phyloP scores from a whole-genome alignment of 73 alveolate species.

The Paramecium tetraurelia region DNA sequence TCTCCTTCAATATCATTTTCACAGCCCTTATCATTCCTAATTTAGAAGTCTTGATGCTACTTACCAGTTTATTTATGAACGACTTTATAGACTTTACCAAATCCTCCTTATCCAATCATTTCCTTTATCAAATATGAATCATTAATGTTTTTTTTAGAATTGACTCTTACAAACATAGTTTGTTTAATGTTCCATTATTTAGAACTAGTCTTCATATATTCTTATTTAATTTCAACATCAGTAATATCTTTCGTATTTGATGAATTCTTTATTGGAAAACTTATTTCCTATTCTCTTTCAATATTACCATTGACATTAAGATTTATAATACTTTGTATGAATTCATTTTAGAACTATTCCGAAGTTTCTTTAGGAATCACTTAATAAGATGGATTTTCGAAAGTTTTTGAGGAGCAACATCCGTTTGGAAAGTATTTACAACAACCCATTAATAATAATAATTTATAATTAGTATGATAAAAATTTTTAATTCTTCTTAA shows the following conservation, averaged over 20 bases:
- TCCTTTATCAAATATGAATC: conserved; percentile 22
- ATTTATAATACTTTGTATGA: background rate
- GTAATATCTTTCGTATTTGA: background rate
- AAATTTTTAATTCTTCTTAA: background rate
- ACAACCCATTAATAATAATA: background rate
- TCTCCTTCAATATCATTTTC: conserved; percentile 45
- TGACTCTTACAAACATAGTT: conserved; percentile 42
- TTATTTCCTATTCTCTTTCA: background rate
- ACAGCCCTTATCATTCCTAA: conserved; percentile 58
- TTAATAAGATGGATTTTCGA: background rate
- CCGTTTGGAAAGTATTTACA: background rate
- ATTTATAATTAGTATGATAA: background rate
- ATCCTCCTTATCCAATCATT: conserved; percentile 49
- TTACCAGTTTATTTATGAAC: conserved; percentile 37
- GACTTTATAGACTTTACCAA: conserved; percentile 52
- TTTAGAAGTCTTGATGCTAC: background rate
- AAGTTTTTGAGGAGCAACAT: background rate
- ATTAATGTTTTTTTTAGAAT: conserved; percentile 12
- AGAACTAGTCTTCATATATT: background rate
- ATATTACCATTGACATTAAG: background rate
- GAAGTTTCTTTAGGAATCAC: background rate
- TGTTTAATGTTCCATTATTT: background rate
- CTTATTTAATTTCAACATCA: background rate
- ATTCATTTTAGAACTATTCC: background rate
- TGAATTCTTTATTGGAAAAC: background rate